Evolutionary conservation across 768 basidiomycete genomes (phyloP), one percentile per base, ranked within the genome.

Genomic region (Flagelloscypha sp.): DNA sequence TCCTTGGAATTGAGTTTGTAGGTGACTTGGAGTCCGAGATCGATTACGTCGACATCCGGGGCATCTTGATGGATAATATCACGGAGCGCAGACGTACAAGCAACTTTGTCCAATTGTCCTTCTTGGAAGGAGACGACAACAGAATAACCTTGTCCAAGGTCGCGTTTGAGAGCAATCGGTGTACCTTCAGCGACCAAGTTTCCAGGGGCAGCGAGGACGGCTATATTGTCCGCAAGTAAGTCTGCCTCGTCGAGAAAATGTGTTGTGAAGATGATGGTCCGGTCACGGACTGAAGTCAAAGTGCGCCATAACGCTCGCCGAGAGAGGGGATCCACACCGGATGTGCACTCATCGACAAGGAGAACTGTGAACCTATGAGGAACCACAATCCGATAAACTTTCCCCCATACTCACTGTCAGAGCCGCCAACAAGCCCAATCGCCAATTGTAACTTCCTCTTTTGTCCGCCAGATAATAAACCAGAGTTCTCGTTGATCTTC

Each of bases 221-320:
- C 81, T 34, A 88, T 82, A 15, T 75, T 65, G 46, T 88, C 84
- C 0, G 75, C 84, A 10, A 88, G 62, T 3, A 87, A 61, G 48
- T 87, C 84, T 0, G 84, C 84, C 53, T 86, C 82, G 38, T 86
- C 84, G 2, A 85, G 63, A 57, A 84, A 83, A 57, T 87, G 85
- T 0, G 84, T 89, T 0, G 85, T 87, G 51, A 86, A 79, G 2
- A 87, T 62, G 24, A 87, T 74, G 0, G 78, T 76, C 31, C 80
- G 63, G 27, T 79, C 74, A 10, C 78, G 70, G 38, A 81, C 74
- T 3, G 75, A 68, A 3, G 72, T 83, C 37, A 89, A 56, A 0
- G 76, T 79, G 36, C 76, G 70, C 85, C 85, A 89, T 6, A 89
- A 57, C 1, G 85, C 75, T 21, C 85, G 67, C 33, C 85, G 64